Conservation (phyloP, 202 grass and related monocot genomes). For the Schoenoplectus triqueter region DNA sequence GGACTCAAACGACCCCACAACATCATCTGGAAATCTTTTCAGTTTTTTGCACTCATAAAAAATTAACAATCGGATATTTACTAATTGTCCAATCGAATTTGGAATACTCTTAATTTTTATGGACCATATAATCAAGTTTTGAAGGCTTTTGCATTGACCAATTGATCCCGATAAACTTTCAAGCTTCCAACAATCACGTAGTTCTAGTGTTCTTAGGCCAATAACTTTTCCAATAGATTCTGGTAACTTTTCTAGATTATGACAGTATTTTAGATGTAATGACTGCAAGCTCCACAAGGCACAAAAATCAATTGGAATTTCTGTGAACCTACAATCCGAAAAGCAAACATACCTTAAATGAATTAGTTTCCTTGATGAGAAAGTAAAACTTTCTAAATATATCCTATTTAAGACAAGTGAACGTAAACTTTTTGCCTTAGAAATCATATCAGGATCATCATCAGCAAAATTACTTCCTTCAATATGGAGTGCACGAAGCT, state of each 20-base stretch:
- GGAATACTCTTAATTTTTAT: background rate
- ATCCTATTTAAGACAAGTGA: background rate
- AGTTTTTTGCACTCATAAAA: background rate
- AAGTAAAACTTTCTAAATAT: background rate
- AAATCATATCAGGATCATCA: background rate
- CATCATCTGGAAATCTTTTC: background rate
- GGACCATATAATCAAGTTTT: background rate
- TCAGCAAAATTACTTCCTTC: background rate
- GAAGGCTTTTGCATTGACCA: background rate
- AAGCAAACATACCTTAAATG: slow-evolving; percentile 31
- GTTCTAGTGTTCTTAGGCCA: background rate
- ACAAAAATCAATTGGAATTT: slow-evolving; percentile 24
- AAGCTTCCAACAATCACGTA: rapidly evolving
- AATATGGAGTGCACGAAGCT: background rate
- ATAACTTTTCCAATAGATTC: slow-evolving; percentile 36
- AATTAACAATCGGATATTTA: background rate
- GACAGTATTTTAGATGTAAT: background rate
- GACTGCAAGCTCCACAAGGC: slow-evolving; percentile 39
- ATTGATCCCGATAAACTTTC: background rate
- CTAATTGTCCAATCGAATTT: background rate
- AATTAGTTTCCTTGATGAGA: background rate
- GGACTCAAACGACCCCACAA: background rate
- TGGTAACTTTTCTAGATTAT: background rate
- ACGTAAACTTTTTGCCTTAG: background rate
- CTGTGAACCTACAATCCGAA: rapidly evolving